phyloP scores from a whole-genome alignment of 129 eudicot genomes.

The Flaveria linearis region DNA sequence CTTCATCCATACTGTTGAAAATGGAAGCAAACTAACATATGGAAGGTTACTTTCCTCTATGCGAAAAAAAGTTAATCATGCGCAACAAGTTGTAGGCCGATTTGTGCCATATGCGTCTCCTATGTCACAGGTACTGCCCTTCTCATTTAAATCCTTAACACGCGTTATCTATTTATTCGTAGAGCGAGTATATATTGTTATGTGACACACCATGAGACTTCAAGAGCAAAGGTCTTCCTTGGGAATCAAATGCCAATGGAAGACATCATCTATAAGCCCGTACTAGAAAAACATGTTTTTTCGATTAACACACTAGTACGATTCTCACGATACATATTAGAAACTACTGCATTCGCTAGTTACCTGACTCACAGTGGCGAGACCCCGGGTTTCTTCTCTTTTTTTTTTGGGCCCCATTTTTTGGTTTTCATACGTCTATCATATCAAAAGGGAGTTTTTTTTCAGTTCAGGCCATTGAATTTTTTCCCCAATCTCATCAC shows the following conservation, averaged over 20 bases:
- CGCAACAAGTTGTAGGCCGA: constrained; percentile 43
- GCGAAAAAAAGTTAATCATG: constrained; percentile 46
- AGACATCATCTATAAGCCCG: not conserved
- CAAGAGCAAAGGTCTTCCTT: not conserved
- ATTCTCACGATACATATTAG: too few species aligned
- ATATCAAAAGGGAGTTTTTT: too few species aligned
- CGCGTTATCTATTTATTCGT: not conserved
- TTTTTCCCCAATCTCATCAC: too few species aligned
- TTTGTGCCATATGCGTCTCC: constrained; percentile 37
- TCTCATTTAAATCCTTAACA: not conserved
- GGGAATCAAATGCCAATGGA: not conserved
- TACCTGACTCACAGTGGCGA: too few species aligned
- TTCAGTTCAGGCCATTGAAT: too few species aligned
- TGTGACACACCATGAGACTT: not conserved
- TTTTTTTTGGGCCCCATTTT: too few species aligned
- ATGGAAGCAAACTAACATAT: constrained; percentile 53
- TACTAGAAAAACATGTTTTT: too few species aligned
- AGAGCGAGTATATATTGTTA: not conserved
- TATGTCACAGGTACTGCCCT: constrained; percentile 43
- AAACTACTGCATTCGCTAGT: too few species aligned
- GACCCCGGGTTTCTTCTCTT: too few species aligned
- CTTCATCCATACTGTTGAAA: constrained; percentile 59
- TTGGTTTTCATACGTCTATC: too few species aligned
- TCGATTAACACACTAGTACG: too few species aligned
- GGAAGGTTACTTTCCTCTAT: constrained; percentile 50